A percentile compares a stretch with the other conserved stretches of the same genome.
phyloP scores from a whole-genome alignment of 2,329 filamentous ascomycete genomes.

The Verticillium nonalfalfae region DNA sequence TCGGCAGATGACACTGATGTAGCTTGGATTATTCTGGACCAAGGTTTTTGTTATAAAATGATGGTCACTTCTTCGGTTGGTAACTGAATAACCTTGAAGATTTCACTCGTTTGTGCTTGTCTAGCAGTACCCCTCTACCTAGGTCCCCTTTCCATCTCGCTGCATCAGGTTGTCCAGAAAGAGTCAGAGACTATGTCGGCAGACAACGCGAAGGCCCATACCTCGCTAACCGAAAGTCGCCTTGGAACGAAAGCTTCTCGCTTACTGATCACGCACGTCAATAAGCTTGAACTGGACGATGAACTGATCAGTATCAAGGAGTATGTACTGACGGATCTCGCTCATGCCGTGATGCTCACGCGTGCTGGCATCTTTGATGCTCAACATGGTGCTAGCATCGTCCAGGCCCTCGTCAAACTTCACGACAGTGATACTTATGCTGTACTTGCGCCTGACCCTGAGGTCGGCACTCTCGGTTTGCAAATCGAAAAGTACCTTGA shows the following conservation, averaged over 20 bases:
- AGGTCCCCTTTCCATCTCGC: too few species aligned
- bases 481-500: neutral
- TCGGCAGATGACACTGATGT: too few species aligned
- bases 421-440: neutral
- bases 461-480: neutral
- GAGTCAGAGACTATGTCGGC: neutral
- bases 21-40: too few species aligned
- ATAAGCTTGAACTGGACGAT: constrained; percentile 1
- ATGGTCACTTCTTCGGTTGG: too few species aligned
- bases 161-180: too few species aligned
- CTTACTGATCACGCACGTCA: neutral
- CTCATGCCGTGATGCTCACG: constrained; percentile 1
- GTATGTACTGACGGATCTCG: neutral
- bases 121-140: too few species aligned
- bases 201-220: neutral
- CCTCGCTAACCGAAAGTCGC: neutral
- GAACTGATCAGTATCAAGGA: neutral
- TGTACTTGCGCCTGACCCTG: neutral
- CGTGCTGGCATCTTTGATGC: neutral
- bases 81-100: too few species aligned
- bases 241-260: neutral
- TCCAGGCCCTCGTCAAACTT: neutral
- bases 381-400: neutral
- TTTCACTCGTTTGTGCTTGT: too few species aligned
- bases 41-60: too few species aligned